phyloP scores from a whole-genome alignment of 2,329 filamentous ascomycete species.

The Pleurostoma richardsiae region DNA sequence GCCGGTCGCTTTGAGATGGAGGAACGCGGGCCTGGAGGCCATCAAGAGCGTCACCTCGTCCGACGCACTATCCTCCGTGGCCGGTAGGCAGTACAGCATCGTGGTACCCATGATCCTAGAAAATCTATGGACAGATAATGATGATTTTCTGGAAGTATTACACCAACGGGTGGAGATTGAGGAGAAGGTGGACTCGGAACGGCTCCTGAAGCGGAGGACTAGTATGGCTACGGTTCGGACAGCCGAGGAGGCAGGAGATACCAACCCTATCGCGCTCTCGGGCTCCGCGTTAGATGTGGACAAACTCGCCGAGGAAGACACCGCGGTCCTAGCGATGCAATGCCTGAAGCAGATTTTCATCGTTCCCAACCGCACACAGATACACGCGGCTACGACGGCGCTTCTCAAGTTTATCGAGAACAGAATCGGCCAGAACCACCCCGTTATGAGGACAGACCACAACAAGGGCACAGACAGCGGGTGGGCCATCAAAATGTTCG shows the following conservation, averaged over 20 bases:
- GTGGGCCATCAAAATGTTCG: slow-evolving; percentile 81
- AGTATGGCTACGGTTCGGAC: slow-evolving; percentile 78
- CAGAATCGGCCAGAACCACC: slow-evolving; percentile 45
- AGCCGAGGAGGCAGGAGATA: slow-evolving; percentile 56
- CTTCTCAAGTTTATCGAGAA: slow-evolving; percentile 71
- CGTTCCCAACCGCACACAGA: slow-evolving; percentile 75
- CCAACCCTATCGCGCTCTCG: slow-evolving; percentile 67
- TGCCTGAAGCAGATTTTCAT: slow-evolving; percentile 84
- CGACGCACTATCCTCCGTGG: slow-evolving; percentile 70
- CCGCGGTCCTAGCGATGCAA: slow-evolving; percentile 76
- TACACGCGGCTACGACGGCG: slow-evolving; percentile 69
- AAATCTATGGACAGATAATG: slow-evolving; percentile 74
- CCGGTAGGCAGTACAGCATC: slow-evolving; percentile 69
- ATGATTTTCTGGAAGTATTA: slow-evolving; percentile 64
- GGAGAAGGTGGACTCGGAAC: slow-evolving; percentile 64
- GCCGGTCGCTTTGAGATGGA: slow-evolving; percentile 74
- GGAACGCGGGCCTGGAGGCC: slow-evolving; percentile 68
- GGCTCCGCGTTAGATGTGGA: slow-evolving; percentile 84
- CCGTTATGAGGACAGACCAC: slow-evolving; percentile 44
- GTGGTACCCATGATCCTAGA: slow-evolving; percentile 82
- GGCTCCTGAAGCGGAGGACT: slow-evolving; percentile 59
- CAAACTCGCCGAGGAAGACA: slow-evolving; percentile 83
- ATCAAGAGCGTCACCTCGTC: slow-evolving; percentile 77
- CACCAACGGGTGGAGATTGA: slow-evolving; percentile 61
- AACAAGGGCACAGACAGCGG: slow-evolving; percentile 45